A percentile compares a stretch with the other conserved stretches of the same genome.
These are phyloP conservation scores for Moringa oleifera DNA, from an alignment of 345 rosid genomes.

Conservation along the genomic window DNA sequence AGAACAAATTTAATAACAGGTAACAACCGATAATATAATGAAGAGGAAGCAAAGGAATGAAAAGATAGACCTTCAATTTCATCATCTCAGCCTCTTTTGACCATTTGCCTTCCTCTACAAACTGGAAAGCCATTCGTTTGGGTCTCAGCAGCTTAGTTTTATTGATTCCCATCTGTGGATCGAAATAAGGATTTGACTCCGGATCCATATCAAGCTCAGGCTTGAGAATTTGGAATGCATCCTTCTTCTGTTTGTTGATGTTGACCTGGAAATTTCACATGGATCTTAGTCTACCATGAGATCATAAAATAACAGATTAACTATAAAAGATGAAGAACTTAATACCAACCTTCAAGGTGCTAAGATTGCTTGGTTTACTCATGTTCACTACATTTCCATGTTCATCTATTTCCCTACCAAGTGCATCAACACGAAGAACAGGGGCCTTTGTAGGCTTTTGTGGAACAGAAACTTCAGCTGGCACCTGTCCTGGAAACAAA, in stretches of 20 bases:
- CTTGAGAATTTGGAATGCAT: constrained; percentile 92
- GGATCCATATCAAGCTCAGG: constrained; percentile 86
- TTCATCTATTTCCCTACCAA: constrained; percentile 96
- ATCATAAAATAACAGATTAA: not conserved
- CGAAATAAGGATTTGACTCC: constrained; percentile 75
- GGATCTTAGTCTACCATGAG: not conserved
- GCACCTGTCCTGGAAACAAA: constrained; percentile 64
- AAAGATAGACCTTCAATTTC: constrained; percentile 58
- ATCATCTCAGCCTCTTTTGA: constrained; percentile 81
- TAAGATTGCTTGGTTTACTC: constrained; percentile 86
- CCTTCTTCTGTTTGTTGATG: constrained; percentile 94
- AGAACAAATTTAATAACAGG: constrained; percentile 16
- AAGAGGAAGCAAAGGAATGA: not conserved
- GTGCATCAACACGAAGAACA: constrained; percentile 85
- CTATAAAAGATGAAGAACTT: not conserved
- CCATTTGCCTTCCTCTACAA: constrained; percentile 99
- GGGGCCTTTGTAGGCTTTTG: constrained; percentile 87
- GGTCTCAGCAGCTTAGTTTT: constrained; percentile 84
- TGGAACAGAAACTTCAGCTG: constrained; percentile 43
- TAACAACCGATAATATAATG: constrained; percentile 8
- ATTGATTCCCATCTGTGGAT: constrained; percentile 76
- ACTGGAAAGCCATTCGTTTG: constrained; percentile 81
- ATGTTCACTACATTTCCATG: constrained; percentile 79
- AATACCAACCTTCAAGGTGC: constrained; percentile 87
- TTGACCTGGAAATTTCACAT: constrained; percentile 56